Base-by-base conservation (phyloP, 106 monocot genomes). In the Cymbidium sinense region DNA sequence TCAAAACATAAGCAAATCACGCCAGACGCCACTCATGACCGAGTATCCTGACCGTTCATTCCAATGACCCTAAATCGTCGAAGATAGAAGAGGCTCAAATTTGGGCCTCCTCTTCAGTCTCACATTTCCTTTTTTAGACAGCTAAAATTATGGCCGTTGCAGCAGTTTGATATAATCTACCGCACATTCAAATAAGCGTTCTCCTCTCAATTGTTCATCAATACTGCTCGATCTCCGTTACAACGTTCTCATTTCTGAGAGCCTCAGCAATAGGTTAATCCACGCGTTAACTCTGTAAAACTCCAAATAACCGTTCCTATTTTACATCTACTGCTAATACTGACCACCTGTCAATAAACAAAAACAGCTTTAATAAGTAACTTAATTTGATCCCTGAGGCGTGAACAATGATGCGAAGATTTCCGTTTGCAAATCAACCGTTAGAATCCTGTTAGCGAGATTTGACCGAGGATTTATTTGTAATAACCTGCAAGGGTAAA, bases 401-500 rank as follows among this genome's bases (percentile, higher is more conserved):
- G 58, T n/a, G 5, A 58, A 20, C 23, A 20, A 58, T 20, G n/a
- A n/a, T n/a, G 23, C 4, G 58, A 20, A 23, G 23, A 23, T 58
- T 58, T 23, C 67, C 31, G 33, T 33, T 31, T 15, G 67, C 13
- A 67, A 67, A 30, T 30, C 67, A 28, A 67, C 67, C 47, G 67
- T 67, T 58, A 7, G 21, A 2, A 4, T 71, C 20, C 21, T 2
- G 71, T 39, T 37, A 71, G 37, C 71, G 71, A 71, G 29, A 71
- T 71, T 35, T 71, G 65, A 31, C 65, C 65, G 15, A 33, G 30
- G 67, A 23, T 5, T 31, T 33, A 1, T 10, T 4, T 33, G 67
- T 67, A 67, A 67, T 67, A 67, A 67, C 12, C 21, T 15, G 37
- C n/a, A 39, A 36, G 71, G 71, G 35, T n/a, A 71, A 10, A 71